Base-by-base conservation (phyloP, 805 yeast genomes). In the Metschnikowia drakensbergensis region DNA sequence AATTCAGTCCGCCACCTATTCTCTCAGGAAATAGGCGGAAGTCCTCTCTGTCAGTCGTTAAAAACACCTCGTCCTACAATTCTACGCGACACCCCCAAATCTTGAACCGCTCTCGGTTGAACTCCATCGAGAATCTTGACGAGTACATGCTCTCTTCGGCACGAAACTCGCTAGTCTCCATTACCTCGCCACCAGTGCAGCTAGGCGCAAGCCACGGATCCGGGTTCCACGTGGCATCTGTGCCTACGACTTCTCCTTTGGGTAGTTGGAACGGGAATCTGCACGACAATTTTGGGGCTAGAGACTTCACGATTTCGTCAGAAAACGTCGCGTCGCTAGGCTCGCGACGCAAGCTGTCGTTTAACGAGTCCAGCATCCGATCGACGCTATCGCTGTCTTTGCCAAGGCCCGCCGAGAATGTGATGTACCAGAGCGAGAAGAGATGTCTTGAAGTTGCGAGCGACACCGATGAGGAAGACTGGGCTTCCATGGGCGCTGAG, bases 401-500 rank as follows among this genome's bases (percentile, higher is more conserved):
- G 34, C 63, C 55, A 7, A 28, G 46, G 23, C 22, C 48, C 5
- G 27, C 30, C 8, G 41, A 35, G 10, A 47, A 45, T 7, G 40
- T 46, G 28, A 48, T 39, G 3, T 45, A 51, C 33, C 25, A 17
- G 25, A 22, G 34, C 17, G 28, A 36, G n/a, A 17, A 26, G 26
- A 30, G 28, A 26, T 29, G 37, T 7, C 29, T 25, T 29, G 46
- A 44, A 17, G 42, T 25, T 22, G 55, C 53, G 29, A 77, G 83
- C 38, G 96, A 88, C 60, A 92, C 99, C 0, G 99, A 92, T 65
- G 98, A 92, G 62, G 99, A 92, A 66, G 98, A 92, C 66, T 92
- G 99, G 99, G 86, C 83, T 53, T 70, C 89, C 0, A 84, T 91
- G 46, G 97, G 97, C 0, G 90, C 97, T 0, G 84, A 79, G 34